A percentile compares a stretch with the other conserved stretches of the same genome.
phyloP scores from a whole-genome alignment of 371 early-diverging fungal genomes.

The Amoeboaphelidium occidentale region DNA sequence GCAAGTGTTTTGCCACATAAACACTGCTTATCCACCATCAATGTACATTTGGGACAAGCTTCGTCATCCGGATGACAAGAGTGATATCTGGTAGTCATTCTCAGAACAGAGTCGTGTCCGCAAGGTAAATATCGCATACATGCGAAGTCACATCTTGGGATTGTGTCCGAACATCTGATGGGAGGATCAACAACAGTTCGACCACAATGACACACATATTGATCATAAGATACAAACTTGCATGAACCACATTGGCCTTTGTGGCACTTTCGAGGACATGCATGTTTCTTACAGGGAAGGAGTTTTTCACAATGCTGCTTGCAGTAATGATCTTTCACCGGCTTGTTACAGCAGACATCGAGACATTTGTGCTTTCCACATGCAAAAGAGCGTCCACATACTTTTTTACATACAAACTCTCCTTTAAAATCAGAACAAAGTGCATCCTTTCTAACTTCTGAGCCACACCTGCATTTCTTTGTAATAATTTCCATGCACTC shows the following conservation, averaged over 20 bases:
- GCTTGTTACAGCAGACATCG: too few relatives aligned
- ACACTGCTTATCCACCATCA: conserved; percentile 31
- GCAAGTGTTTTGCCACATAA: conserved; percentile 39
- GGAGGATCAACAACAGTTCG: conserved; percentile 42
- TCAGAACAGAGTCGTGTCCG: conserved; percentile 38
- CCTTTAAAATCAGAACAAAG: too few relatives aligned
- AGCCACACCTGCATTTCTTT: too few relatives aligned
- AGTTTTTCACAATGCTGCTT: too few relatives aligned
- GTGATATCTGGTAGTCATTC: conserved; percentile 31
- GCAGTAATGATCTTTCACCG: too few relatives aligned
- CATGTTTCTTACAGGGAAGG: too few relatives aligned
- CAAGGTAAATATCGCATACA: conserved; percentile 36
- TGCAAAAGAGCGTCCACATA: too few relatives aligned
- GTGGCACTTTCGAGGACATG: too few relatives aligned
- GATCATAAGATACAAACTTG: conserved; percentile 33
- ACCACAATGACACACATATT: conserved; percentile 44
- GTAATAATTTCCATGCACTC: too few relatives aligned
- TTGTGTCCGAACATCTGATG: conserved; percentile 36
- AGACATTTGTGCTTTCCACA: too few relatives aligned
- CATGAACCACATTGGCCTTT: conserved; percentile 42
- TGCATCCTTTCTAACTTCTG: too few relatives aligned
- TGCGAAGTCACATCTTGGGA: conserved; percentile 34
- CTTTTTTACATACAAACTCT: too few relatives aligned
- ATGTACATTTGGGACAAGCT: conserved; percentile 47
- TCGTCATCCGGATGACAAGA: conserved; percentile 43